A percentile compares a stretch with the other conserved stretches of the same genome.
Evolutionary conservation across 225 moss, liverwort and hornwort genomes (phyloP).

Genomic region (Lunularia cruciata): DNA sequence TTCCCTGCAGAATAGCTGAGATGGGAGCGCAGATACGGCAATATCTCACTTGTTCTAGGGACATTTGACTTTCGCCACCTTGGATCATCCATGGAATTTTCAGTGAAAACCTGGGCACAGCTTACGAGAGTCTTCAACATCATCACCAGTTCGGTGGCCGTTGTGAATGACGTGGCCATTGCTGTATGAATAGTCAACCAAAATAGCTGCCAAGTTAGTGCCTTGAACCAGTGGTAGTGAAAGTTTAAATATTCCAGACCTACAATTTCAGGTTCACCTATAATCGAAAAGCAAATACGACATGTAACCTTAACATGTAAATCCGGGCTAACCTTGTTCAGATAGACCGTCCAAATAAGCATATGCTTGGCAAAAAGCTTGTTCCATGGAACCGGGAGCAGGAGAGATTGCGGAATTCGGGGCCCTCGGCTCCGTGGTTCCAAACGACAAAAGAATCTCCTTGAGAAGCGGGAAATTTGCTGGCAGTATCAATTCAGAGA

Average conservation of each 20-base stretch:
- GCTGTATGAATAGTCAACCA: slow-evolving; percentile 36
- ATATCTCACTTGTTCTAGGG: slow-evolving; percentile 45
- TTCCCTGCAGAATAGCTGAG: slow-evolving; percentile 73
- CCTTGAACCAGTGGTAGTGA: no score
- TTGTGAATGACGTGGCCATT: slow-evolving; percentile 52
- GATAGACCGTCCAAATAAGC: slow-evolving; percentile 66
- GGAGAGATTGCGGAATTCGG: slow-evolving; percentile 53
- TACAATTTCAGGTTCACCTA: no score
- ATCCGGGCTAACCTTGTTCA: slow-evolving; percentile 54
- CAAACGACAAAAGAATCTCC: slow-evolving; percentile 66
- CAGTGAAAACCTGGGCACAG: slow-evolving; percentile 52
- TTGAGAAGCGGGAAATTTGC: slow-evolving; percentile 54
- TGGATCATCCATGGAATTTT: slow-evolving; percentile 56
- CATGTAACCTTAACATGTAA: background rate
- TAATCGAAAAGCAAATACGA: background rate
- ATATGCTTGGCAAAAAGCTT: slow-evolving; percentile 64
- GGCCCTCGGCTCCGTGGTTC: slow-evolving; percentile 48
- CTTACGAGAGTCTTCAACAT: slow-evolving; percentile 75
- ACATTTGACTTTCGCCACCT: slow-evolving; percentile 56
- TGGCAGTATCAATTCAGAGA: slow-evolving; percentile 51
- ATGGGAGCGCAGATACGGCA: slow-evolving; percentile 55
- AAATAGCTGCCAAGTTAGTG: slow-evolving; percentile 3
- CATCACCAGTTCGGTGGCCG: slow-evolving; percentile 72
- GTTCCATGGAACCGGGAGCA: slow-evolving; percentile 58
- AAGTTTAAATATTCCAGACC: no score